Evolutionary conservation across 2,329 filamentous ascomycete species (phyloP).

Genomic region (Alternaria panax): DNA sequence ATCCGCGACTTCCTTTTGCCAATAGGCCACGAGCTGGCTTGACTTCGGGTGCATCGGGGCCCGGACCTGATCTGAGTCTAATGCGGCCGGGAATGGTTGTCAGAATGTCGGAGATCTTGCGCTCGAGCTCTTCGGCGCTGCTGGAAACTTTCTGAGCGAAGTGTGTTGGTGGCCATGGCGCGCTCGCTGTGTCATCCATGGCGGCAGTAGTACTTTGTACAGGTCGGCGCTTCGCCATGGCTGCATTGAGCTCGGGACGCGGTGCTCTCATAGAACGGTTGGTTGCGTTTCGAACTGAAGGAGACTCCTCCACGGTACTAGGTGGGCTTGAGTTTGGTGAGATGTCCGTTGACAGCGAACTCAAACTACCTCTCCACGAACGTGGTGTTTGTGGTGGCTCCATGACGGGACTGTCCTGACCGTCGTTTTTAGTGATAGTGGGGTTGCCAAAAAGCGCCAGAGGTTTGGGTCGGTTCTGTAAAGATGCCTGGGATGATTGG

Average conservation of each 20-base stretch:
- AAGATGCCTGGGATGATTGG: slow-evolving; percentile 2
- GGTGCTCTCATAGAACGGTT: slow-evolving; percentile 38
- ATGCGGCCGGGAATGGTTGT: slow-evolving; percentile 81
- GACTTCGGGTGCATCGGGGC: slow-evolving; percentile 40
- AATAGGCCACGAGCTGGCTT: slow-evolving; percentile 38
- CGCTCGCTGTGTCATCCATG: slow-evolving; percentile 17
- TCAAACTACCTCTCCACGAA: slow-evolving; percentile 40
- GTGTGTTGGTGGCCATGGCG: slow-evolving; percentile 48
- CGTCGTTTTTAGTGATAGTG: slow-evolving; percentile 29
- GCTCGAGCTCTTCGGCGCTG: slow-evolving; percentile 70
- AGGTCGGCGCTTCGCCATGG: slow-evolving; percentile 52
- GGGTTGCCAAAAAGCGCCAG: slow-evolving; percentile 26
- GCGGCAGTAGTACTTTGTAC: slow-evolving; percentile 50
- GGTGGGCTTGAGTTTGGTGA: slow-evolving; percentile 45
- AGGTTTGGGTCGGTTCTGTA: slow-evolving; percentile 9
- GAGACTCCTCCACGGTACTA: slow-evolving; percentile 45
- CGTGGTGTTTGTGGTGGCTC: slow-evolving; percentile 42
- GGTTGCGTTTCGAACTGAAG: slow-evolving; percentile 42
- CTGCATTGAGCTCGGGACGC: slow-evolving; percentile 53
- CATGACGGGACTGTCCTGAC: slow-evolving; percentile 13
- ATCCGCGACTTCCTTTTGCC: slow-evolving; percentile 40
- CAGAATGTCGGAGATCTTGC: slow-evolving; percentile 81
- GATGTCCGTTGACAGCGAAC: slow-evolving; percentile 40
- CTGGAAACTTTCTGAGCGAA: slow-evolving; percentile 39
- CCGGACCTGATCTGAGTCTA: slow-evolving; percentile 63